Conservation (phyloP, 2,329 filamentous ascomycete genomes). For the Cryphonectria nitschkei region DNA sequence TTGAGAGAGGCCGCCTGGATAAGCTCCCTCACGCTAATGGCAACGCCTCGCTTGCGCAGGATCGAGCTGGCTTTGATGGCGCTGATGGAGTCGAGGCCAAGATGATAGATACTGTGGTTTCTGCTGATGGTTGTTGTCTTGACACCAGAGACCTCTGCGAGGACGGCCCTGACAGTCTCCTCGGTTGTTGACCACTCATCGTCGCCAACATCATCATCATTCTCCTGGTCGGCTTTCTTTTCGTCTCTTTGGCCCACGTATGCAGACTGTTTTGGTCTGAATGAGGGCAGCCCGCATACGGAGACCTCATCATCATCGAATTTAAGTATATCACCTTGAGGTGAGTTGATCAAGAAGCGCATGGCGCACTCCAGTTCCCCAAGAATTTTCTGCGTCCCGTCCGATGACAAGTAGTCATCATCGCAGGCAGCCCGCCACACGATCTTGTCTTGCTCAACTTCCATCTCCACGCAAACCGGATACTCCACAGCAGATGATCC, state of each 20-base stretch:
- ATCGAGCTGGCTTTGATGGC: conserved; percentile 81
- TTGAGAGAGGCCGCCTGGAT: conserved; percentile 66
- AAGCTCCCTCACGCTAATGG: conserved; percentile 71
- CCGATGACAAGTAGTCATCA: conserved; percentile 51
- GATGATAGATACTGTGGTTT: conserved; percentile 73
- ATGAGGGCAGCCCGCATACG: conserved; percentile 65
- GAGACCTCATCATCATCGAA: conserved; percentile 58
- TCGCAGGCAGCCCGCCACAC: conserved; percentile 76
- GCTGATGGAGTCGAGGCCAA: conserved; percentile 90
- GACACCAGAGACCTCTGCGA: conserved; percentile 64
- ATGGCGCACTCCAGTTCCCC: conserved; percentile 63
- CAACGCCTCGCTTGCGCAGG: conserved; percentile 65
- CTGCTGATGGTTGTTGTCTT: conserved; percentile 60
- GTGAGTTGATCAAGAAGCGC: conserved; percentile 53
- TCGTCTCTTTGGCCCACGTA: conserved; percentile 7
- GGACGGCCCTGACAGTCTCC: conserved; percentile 47
- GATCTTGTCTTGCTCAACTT: conserved; percentile 58
- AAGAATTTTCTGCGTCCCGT: conserved; percentile 56
- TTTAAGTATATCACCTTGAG: conserved; percentile 55
- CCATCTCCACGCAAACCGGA: conserved; percentile 80
- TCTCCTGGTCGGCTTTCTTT: conserved; percentile 16
- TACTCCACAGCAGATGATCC: conserved; percentile 76
- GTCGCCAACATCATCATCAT: not conserved
- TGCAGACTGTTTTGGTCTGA: conserved; percentile 34
- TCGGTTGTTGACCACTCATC: conserved; percentile 42